Evolutionary conservation across 108 stramenopile genomes (phyloP), one percentile per base, ranked within the genome.

Genomic region (Nitzschia putrida): DNA sequence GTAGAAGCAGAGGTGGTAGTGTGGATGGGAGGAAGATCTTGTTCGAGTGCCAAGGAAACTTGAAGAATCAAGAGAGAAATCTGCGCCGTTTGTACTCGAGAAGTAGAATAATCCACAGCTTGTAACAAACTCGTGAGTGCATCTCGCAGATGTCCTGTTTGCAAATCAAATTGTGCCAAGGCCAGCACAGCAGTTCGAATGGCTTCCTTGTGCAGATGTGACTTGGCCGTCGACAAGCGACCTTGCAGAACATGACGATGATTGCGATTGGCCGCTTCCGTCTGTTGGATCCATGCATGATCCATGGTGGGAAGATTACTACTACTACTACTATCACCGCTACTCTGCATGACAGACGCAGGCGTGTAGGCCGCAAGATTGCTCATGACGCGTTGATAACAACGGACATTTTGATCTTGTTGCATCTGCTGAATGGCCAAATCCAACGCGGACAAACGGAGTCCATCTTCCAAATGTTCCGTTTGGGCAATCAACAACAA

Each of bases 181-280:
- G 81, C 81, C 66, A 91, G 45, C 42, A 84, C 81, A 21, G 89
- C 92, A 7, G 64, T 81, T 11, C 89, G 81, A 65, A 93, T 93
- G 38, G 85, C 83, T 63, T 91, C 92, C 76, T 88, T 91, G 78
- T 88, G 75, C 61, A 93, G 57, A 57, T 88, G 83, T 26, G 85
- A 76, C 58, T 91, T 88, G 5, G 89, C 86, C 44, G 82, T 60
- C 29, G 73, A 39, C 73, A 93, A 71, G 25, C 92, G 88, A 49
- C 69, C 86, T 73, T 84, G 82, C 52, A 87, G 44, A 6, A 76
- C 55, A n/a, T 73, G 71, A 10, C 79, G 80, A 16, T 45, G 54
- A n/a, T 68, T 52, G 16, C 60, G 67, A 26, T 74, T 72, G 44
- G 56, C 24, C 3, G 56, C 49, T 50, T 73, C 79, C 11, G 80